Base-by-base conservation (phyloP, 805 yeast species). In the Candida sonorensis region DNA sequence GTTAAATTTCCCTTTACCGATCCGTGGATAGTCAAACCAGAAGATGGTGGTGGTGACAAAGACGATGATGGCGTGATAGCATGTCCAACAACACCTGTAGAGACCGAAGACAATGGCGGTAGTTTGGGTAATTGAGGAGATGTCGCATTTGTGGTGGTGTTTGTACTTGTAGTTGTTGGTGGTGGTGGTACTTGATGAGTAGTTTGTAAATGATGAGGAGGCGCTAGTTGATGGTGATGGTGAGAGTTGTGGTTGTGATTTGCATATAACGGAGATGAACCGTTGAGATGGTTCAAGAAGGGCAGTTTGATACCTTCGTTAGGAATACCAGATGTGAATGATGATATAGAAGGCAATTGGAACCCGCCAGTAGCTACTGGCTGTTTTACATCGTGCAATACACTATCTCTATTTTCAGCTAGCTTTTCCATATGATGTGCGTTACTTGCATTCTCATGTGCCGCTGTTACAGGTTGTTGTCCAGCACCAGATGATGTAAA, bases 311-410 rank as follows among this genome's bases (percentile, higher is more conserved):
- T 39, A 9, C 37, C 22, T 10, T 31, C 26, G 8, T 26, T 26
- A 13, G 20, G 16, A 20, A 23, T 14, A 7, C 38, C 26, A 4
- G 43, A 35, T 4, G 52, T 35, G 7, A 49, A 44, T 29, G 63
- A 59, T 0, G 67, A 62, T 11, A 64, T 58, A 1, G 68, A 66
- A 9, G 69, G 68, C 9, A 64, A 42, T 25, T 61, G 51, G 15
- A 62, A 53, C 3, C 46, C 45, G 5, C 30, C 12, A 45, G 17
- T 5, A 43, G 35, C 17, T 37, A n/a, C n/a, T n/a, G n/a, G n/a
- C n/a, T n/a, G n/a, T n/a, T n/a, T n/a, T n/a, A n/a, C n/a, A n/a
- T n/a, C n/a, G 13, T 15, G 30, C n/a, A n/a, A n/a, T n/a, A n/a
- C n/a, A n/a, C 14, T 27, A 12, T 16, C 23, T 25, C 30, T 33